Evolutionary conservation across 2,329 filamentous ascomycete species (phyloP), one percentile per base, ranked within the genome.

Genomic region (Beauveria brongniartii): DNA sequence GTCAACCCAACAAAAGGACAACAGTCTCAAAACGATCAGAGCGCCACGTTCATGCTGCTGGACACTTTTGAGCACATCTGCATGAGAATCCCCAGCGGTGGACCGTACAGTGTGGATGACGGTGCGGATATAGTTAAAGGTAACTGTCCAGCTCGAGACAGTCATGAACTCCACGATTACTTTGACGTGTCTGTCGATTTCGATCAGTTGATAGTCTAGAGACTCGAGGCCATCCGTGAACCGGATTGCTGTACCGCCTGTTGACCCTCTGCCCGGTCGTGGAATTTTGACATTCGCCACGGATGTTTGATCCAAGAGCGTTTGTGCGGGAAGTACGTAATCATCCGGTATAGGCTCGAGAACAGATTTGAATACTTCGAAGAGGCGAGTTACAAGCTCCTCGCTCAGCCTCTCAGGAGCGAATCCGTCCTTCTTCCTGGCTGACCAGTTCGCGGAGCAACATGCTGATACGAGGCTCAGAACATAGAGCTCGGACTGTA

Each of bases 1-100:
- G 67, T 88, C 85, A 22, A 87, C 81, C 83, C 84, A 88, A 65
- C 86, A 82, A 67, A 81, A 86, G 18, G 83, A 81, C 28, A 88
- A 74, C 40, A 87, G 75, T 43, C 83, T 79, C 53, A 89, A 71
- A 12, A 82, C 76, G 20, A 84, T 77, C 14, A 87, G 74, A 2
- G 81, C 77, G 26, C 72, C 67, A 62, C 73, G 76, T 63, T 85
- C 83, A n/a, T 82, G 78, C 58, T 84, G 80, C 14, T 75, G 67
- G 1, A 71, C 65, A 24, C 72, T 75, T 46, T 76, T 74, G 6
- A 69, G 64, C 3, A 65, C 61, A 34, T 75, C 70, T 8, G 74
- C 62, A 12, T 70, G 70, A 24, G 72, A 69, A 56, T 80, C 78
- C 1, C 71, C 72, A 14, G 73, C 68, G 2, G 75, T 71, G 24